These are phyloP conservation scores for Trebouxiophyceae sp. DNA, from an alignment of 163 green algal genomes.

Conservation along the genomic window DNA sequence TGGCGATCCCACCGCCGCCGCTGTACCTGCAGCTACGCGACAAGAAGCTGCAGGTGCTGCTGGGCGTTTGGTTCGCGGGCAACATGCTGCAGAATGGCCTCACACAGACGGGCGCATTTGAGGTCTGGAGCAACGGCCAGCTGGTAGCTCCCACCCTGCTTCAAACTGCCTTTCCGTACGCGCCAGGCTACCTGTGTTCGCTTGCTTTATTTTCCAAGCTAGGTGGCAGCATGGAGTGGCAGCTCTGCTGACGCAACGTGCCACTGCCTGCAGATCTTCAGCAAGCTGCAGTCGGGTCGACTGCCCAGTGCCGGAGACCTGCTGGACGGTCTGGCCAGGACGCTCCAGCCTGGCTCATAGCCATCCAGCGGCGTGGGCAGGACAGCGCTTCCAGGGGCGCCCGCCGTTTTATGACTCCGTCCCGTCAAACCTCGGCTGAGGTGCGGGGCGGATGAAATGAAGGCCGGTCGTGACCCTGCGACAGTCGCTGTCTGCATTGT, in stretches of 20 bases:
- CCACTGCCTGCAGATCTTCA: constrained; percentile 12
- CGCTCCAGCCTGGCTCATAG: background rate
- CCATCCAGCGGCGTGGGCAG: background rate
- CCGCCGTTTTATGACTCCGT: background rate
- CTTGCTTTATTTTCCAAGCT: background rate
- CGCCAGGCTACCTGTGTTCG: background rate
- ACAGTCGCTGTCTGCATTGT: too few species aligned
- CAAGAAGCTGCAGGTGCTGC: constrained; percentile 9
- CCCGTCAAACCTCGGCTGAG: background rate
- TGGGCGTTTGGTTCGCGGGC: constrained; percentile 29
- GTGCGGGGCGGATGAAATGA: background rate
- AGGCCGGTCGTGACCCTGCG: too few species aligned
- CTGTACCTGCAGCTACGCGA: constrained; percentile 8
- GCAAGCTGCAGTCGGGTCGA: constrained; percentile 16
- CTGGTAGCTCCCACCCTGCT: constrained; percentile 17
- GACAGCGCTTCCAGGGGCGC: too few species aligned
- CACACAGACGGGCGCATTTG: constrained; percentile 34
- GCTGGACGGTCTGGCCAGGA: background rate
- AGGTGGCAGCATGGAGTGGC: background rate
- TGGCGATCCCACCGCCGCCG: constrained; percentile 22
- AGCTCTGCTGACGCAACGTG: too few species aligned
- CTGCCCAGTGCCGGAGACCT: constrained; percentile 11
- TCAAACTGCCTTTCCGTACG: background rate
- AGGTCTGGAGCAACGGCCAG: constrained; percentile 39
- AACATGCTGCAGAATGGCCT: constrained; percentile 35